Percentiles rank a stretch among this genome's conserved stretches.
Conservation (phyloP, 2,329 filamentous ascomycete species). For the Ambrosiella cleistominuta region DNA sequence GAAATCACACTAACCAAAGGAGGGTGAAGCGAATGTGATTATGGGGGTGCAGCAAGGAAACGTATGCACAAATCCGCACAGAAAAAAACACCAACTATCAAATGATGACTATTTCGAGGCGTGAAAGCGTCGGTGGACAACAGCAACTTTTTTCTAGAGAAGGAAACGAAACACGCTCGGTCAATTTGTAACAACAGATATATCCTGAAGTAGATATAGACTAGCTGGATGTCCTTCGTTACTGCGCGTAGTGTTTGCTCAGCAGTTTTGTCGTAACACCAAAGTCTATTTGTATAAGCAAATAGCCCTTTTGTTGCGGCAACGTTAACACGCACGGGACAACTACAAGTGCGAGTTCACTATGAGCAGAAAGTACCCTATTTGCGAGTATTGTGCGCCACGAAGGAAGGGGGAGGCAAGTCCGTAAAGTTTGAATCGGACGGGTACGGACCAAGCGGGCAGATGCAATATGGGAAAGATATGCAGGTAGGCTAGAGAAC, state of each 20-base stretch:
- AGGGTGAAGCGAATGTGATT: not conserved
- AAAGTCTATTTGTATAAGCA: not conserved
- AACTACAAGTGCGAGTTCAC: not conserved
- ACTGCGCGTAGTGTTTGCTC: not conserved
- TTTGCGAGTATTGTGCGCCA: not conserved
- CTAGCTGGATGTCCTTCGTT: not conserved
- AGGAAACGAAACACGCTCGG: not conserved
- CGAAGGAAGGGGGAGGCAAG: not conserved
- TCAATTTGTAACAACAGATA: not conserved
- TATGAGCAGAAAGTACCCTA: not conserved
- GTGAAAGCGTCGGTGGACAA: not conserved
- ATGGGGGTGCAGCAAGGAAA: not conserved
- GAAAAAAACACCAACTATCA: not conserved
- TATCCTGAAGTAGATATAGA: not conserved
- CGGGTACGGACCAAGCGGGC: not conserved
- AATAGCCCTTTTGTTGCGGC: not conserved
- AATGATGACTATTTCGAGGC: not conserved
- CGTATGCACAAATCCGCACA: not conserved
- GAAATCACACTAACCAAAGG: not conserved
- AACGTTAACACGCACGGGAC: not conserved
- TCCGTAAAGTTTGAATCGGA: not conserved
- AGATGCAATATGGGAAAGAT: not conserved
- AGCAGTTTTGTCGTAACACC: not conserved
- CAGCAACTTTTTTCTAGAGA: not conserved
- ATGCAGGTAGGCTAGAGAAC: conserved; percentile 1